phyloP scores from a whole-genome alignment of 805 yeast species.

The Myxozyma lipomycoides region DNA sequence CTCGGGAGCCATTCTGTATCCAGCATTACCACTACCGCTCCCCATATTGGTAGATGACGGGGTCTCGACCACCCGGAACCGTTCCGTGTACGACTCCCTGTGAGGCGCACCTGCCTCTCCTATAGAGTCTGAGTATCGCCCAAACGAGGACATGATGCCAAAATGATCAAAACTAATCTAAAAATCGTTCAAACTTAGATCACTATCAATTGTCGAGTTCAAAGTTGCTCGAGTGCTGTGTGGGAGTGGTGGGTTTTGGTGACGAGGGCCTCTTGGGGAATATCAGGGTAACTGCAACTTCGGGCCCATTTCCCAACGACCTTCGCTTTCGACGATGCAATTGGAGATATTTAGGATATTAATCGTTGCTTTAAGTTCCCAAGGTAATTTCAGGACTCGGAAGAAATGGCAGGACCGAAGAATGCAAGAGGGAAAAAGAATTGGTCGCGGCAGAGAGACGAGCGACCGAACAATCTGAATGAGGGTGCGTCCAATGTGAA shows the following conservation, averaged over 20 bases:
- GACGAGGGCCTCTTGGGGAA: too few relatives aligned
- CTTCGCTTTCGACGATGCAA: too few relatives aligned
- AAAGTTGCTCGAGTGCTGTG: too few relatives aligned
- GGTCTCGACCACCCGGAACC: slow-evolving; percentile 34
- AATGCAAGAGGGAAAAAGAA: too few relatives aligned
- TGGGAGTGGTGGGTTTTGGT: too few relatives aligned
- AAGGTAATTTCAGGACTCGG: not conserved
- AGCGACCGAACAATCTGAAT: not conserved
- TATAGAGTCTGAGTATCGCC: slow-evolving; percentile 19
- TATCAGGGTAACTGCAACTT: too few relatives aligned
- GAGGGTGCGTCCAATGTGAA: not conserved
- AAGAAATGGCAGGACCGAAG: not conserved
- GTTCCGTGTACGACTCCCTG: slow-evolving; percentile 34
- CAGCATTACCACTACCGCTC: not conserved
- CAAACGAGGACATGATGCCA: slow-evolving; percentile 11
- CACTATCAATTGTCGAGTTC: too few relatives aligned
- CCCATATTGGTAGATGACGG: not conserved
- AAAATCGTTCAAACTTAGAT: too few relatives aligned
- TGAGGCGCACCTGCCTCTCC: slow-evolving; percentile 12
- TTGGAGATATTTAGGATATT: too few relatives aligned
- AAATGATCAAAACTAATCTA: too few relatives aligned
- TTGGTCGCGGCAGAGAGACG: slow-evolving; percentile 4
- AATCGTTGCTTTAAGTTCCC: too few relatives aligned
- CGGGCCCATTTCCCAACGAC: too few relatives aligned
- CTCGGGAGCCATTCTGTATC: slow-evolving; percentile 7